These are phyloP conservation scores for Phytophthora fragariae DNA, from an alignment of 352 stramenopile species.

Conservation along the genomic window DNA sequence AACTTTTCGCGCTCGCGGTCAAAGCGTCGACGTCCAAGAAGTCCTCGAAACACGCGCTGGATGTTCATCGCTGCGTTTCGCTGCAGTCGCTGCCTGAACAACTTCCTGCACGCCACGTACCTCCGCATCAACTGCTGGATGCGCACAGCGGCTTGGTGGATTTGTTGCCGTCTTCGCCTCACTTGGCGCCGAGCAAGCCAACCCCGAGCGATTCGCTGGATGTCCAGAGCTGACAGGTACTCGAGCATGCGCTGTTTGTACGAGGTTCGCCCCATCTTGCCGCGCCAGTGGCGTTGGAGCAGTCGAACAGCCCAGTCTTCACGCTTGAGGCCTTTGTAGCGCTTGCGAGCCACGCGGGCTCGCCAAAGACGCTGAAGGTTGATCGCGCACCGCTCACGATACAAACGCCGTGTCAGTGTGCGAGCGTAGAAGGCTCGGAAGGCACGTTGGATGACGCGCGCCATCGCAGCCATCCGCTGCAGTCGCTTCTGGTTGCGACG, in stretches of 20 bases:
- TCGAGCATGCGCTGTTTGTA: conserved; percentile 79
- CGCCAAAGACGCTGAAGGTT: conserved; percentile 91
- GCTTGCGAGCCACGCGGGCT: conserved; percentile 79
- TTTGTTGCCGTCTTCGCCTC: conserved; percentile 48
- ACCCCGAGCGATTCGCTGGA: conserved; percentile 91
- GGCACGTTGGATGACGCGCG: conserved; percentile 88
- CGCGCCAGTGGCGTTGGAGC: conserved; percentile 93
- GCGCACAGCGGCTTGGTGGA: conserved; percentile 61
- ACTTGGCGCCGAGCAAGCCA: conserved; percentile 73
- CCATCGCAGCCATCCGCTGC: conserved; percentile 84
- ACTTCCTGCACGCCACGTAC: conserved; percentile 58
- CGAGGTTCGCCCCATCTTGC: conserved; percentile 86
- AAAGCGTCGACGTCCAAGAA: conserved; percentile 83
- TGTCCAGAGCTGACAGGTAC: conserved; percentile 80
- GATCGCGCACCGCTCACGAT: conserved; percentile 77
- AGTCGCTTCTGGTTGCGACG: conserved; percentile 95
- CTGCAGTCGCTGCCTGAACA: conserved; percentile 57
- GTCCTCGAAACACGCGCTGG: conserved; percentile 91
- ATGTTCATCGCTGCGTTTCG: conserved; percentile 78
- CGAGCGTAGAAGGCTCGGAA: conserved; percentile 91
- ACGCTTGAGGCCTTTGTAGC: conserved; percentile 80
- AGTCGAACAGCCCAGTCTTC: conserved; percentile 92
- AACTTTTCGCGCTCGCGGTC: conserved; percentile 93
- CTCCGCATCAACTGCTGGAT: conserved; percentile 88
- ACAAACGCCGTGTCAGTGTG: conserved; percentile 79